A percentile compares a stretch with the other conserved stretches of the same genome.
phyloP scores from a whole-genome alignment of 257 asterid species.

The Voacanga thouarsii region DNA sequence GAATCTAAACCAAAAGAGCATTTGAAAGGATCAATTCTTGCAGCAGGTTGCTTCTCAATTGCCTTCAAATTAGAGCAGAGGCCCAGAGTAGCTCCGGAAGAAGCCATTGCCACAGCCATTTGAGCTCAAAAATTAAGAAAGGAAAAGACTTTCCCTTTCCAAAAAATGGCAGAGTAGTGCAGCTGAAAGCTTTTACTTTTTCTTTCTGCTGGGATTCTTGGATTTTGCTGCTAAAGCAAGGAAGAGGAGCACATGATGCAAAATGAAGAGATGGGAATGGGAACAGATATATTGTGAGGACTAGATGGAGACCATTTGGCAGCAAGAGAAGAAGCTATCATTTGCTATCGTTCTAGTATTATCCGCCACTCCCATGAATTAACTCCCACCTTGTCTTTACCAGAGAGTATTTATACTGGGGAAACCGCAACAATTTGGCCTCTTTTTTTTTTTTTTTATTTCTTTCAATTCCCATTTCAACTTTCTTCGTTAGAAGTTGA shows the following conservation, averaged over 20 bases:
- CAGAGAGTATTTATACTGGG: background rate
- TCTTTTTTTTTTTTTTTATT: too few relatives aligned
- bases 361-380: slow-evolving; percentile 64
- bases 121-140: slow-evolving; percentile 4
- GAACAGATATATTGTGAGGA: slow-evolving; percentile 26
- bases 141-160: slow-evolving; percentile 13
- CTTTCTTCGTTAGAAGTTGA: slow-evolving; percentile 8
- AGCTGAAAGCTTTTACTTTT: too few relatives aligned
- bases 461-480: background rate
- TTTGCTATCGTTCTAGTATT: slow-evolving; percentile 34
- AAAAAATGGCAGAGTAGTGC: slow-evolving; percentile 1
- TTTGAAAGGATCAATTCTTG: slow-evolving; percentile 39
- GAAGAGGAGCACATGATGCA: slow-evolving; percentile 4
- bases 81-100: slow-evolving; percentile 51
- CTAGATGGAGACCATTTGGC: slow-evolving; percentile 24
- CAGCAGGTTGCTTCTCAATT: slow-evolving; percentile 48
- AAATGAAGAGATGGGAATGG: slow-evolving; percentile 21
- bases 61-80: slow-evolving; percentile 42
- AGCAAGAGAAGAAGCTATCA: slow-evolving; percentile 22
- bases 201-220: slow-evolving; percentile 11
- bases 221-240: slow-evolving; percentile 21
- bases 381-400: slow-evolving; percentile 31
- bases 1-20: slow-evolving; percentile 54
- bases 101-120: slow-evolving; percentile 91
- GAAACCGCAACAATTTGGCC: too few relatives aligned